Evolutionary conservation across 2,329 filamentous ascomycete species (phyloP).

Genomic region (Rutstroemia sp.): DNA sequence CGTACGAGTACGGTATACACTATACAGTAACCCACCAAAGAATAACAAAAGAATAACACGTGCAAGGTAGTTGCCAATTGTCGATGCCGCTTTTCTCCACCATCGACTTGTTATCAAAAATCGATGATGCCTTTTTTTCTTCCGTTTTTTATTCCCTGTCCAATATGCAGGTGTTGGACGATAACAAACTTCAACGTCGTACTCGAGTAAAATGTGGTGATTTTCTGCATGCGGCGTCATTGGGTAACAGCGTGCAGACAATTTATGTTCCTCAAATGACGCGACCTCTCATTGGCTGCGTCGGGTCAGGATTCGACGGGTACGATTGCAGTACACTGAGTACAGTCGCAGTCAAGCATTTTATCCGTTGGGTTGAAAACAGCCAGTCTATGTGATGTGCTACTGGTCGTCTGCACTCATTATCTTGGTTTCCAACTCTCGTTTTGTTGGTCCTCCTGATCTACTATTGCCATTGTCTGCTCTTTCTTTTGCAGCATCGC

Average conservation of each 20-base stretch:
- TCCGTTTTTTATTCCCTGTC: too few species aligned
- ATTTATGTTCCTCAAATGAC: background rate
- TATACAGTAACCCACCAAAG: too few species aligned
- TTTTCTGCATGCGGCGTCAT: background rate
- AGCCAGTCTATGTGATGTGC: background rate
- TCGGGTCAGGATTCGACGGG: background rate
- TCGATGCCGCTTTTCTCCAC: too few species aligned
- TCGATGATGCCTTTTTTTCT: too few species aligned
- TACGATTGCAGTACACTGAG: background rate
- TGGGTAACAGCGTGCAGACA: background rate
- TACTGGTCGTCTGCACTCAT: background rate
- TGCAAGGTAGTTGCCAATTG: too few species aligned
- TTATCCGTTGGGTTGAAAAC: constrained; percentile 3
- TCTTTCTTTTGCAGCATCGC: background rate
- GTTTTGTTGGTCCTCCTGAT: background rate
- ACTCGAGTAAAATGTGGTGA: background rate
- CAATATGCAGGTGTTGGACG: too few species aligned
- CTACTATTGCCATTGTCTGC: background rate
- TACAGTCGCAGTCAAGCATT: background rate
- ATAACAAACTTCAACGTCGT: too few species aligned
- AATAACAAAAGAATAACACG: too few species aligned
- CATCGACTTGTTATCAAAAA: too few species aligned
- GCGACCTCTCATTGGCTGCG: background rate
- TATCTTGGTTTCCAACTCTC: background rate
- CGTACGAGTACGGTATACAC: too few species aligned